A percentile compares a stretch with the other conserved stretches of the same genome.
Evolutionary conservation across 1,284 basidiomycete species (phyloP).

Genomic region (Athelia psychrophila): DNA sequence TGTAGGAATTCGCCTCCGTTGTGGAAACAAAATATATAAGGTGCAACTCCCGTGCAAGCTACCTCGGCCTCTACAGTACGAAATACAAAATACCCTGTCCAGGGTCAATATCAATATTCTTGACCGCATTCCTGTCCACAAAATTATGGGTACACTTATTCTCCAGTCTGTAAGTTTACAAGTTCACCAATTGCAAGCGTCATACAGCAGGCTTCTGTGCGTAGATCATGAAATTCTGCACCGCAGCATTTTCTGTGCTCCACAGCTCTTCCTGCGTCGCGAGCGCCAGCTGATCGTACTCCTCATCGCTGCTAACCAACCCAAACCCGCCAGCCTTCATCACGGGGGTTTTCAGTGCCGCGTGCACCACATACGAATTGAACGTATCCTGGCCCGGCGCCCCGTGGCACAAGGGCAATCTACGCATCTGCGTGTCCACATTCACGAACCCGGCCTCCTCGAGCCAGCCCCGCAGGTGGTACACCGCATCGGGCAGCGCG

Average conservation of each 20-base stretch:
- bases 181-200: too few relatives aligned
- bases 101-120: too few relatives aligned
- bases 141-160: too few relatives aligned
- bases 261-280: conserved; percentile 14
- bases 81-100: too few relatives aligned
- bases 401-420: conserved; percentile 13
- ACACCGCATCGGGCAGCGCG: conserved; percentile 12
- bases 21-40: too few relatives aligned
- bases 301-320: conserved; percentile 11
- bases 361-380: conserved; percentile 12
- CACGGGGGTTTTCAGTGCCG: conserved; percentile 15
- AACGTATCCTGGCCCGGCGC: conserved; percentile 9
- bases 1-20: too few relatives aligned
- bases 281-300: conserved; percentile 13
- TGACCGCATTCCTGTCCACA: too few relatives aligned
- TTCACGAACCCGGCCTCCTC: conserved; percentile 17
- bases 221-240: conserved; percentile 6
- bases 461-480: conserved; percentile 14
- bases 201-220: conserved; percentile 5
- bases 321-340: conserved; percentile 15
- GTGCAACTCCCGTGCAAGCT: too few relatives aligned
- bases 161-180: too few relatives aligned
- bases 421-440: conserved; percentile 10
- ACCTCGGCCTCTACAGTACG: too few relatives aligned
- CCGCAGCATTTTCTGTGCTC: neutral